These are phyloP conservation scores for Chlamydomonas sphaeroides DNA, from an alignment of 139 green algal genomes.

Conservation along the genomic window DNA sequence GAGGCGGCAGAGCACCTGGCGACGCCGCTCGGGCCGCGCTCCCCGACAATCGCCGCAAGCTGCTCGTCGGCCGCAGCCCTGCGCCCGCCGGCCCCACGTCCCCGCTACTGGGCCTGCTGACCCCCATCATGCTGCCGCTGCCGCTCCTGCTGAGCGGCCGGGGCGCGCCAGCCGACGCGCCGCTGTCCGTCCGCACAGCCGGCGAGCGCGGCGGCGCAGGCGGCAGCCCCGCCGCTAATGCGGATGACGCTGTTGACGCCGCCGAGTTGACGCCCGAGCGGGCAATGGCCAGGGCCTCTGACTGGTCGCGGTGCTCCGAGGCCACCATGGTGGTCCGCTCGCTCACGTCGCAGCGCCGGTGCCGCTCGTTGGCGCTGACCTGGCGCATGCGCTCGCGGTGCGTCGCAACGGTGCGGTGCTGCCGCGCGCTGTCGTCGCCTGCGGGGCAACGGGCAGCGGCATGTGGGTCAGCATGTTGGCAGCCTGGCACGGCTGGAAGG, in stretches of 20 bases:
- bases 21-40: too few species aligned
- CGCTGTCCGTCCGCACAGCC: neutral
- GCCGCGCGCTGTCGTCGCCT: neutral
- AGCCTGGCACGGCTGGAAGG: too few species aligned
- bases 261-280: neutral
- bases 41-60: neutral
- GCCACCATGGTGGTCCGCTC: conserved; percentile 24
- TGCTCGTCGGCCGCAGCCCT: neutral
- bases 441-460: neutral
- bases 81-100: neutral
- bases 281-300: conserved; percentile 24
- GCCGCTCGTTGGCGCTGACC: conserved; percentile 28
- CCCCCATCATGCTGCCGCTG: neutral
- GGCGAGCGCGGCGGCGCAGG: too few species aligned
- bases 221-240: too few species aligned
- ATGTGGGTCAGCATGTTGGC: neutral
- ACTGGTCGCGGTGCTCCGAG: conserved; percentile 16
- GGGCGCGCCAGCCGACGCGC: neutral
- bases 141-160: neutral
- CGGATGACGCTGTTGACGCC: neutral
- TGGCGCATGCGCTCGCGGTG: conserved; percentile 30
- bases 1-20: too few species aligned
- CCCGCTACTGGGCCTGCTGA: neutral
- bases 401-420: conserved; percentile 15
- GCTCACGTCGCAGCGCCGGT: neutral